Evolutionary conservation across 2,329 filamentous ascomycete species (phyloP), one percentile per base, ranked within the genome.

Genomic region (Gnomoniopsis smithogilvyi): DNA sequence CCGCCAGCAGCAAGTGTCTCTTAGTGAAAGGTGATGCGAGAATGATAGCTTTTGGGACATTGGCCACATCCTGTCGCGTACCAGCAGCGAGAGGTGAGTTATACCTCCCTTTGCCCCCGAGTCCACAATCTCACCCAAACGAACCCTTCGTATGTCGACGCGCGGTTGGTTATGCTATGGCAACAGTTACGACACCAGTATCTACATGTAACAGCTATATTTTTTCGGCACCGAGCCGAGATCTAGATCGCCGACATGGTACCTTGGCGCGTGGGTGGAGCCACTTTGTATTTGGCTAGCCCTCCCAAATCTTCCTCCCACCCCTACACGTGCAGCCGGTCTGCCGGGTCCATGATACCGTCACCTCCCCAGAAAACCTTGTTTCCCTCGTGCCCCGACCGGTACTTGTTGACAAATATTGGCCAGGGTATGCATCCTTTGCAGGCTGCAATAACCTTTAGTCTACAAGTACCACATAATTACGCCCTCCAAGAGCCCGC

Each of bases 181-280:
- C n/a, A n/a, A 51, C 21, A 2, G 12, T 22, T n/a, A 34, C 17
- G 7, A 33, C n/a, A 51, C 21, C 10, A 7, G n/a, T 36, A 10
- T 34, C 22, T 30, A 8, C n/a, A 21, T 8, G n/a, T 21, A 47
- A 47, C 19, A 22, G 19, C 22, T 12, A 19, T 4, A 12, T 34
- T 46, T 34, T 46, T 36, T 60, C 58, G 58, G 58, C 48, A 52
- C 58, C 58, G 58, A 58, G 53, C 54, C 49, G 51, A 50, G 47
- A 38, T 43, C 21, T 41, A 53, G 49, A 46, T 58, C 26, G 52
- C 58, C 58, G 54, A 60, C 54, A 30, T 49, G 34, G 24, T 30
- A 54, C 49, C 54, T 54, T 53, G 21, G 22, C 43, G 47, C 12
- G 49, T 51, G 22, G 33, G 30, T n/a, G 30, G 30, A n/a, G 33